Conservation (phyloP, 352 stramenopile genomes). For the Elongisporangium senticosum region DNA sequence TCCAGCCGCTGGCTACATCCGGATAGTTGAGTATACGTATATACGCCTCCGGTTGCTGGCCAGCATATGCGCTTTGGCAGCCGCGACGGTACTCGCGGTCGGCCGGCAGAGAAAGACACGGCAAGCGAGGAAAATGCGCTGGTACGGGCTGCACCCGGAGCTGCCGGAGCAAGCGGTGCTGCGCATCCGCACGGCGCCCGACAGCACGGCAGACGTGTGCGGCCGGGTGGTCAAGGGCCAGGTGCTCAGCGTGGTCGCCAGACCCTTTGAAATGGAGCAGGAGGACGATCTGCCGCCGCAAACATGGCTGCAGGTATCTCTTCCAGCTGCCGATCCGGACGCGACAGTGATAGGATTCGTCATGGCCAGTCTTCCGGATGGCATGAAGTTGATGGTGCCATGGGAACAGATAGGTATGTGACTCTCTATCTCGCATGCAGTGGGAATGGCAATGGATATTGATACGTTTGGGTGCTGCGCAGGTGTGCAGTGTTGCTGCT, state of each 20-base stretch:
- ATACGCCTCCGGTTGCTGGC: not conserved
- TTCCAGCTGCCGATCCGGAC: constrained; percentile 21
- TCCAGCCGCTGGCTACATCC: not conserved
- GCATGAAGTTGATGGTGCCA: constrained; percentile 31
- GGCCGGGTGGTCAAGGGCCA: constrained; percentile 45
- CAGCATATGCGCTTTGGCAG: not conserved
- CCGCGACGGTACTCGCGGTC: not conserved
- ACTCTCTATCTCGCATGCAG: not conserved
- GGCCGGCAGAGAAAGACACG: not conserved
- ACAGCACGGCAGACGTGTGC: constrained; percentile 32
- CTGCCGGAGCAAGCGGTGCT: constrained; percentile 55
- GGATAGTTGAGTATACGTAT: not conserved
- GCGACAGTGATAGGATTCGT: constrained; percentile 37
- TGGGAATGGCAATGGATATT: not conserved
- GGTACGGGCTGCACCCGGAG: constrained; percentile 56
- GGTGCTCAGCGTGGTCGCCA: constrained; percentile 29
- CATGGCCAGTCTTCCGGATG: constrained; percentile 43
- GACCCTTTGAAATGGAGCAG: constrained; percentile 25
- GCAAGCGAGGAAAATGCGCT: constrained; percentile 39
- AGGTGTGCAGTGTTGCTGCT: constrained; percentile 40
- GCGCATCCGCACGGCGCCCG: constrained; percentile 49
- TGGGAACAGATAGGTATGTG: constrained; percentile 39
- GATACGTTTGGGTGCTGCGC: not conserved
- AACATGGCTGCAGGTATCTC: constrained; percentile 51
- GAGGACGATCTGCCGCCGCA: constrained; percentile 9